Evolutionary conservation across 108 stramenopile species (phyloP), one percentile per base, ranked within the genome.

Genomic region (Nitzschia sp.): DNA sequence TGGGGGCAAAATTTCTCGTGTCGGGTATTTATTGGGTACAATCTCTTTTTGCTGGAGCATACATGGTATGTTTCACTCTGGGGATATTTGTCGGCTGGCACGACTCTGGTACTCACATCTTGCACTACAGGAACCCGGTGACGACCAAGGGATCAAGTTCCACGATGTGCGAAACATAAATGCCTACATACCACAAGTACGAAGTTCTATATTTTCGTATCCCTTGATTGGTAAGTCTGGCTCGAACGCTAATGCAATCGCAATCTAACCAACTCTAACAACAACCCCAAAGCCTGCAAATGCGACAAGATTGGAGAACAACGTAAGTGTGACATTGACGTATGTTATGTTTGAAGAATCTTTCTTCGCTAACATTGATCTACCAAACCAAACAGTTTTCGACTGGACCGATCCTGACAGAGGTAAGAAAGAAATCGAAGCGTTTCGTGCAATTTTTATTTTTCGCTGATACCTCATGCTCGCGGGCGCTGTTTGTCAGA

Each of bases 151-250:
- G 0, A 86, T 88, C 32, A 57, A 67, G 33, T 94, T 88, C 54
- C 82, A 81, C 51, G 76, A 85, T 35, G 85, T 85, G 6, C 53
- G 34, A 4, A 66, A 75, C 42, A 84, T 83, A 28, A 46, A 42
- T 23, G 73, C 85, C 9, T 95, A 89, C 62, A 71, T 92, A 48
- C 93, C 93, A 1, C 93, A 92, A 69, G 84, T 91, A 0, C 26
- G 35, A 11, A 85, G 79, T 24, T 59, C 57, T 2, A 65, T 78
- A n/a, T 92, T 85, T 59, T 75, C 93, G 0, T 88, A 90, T 66
- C 93, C 93, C 0, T 49, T 95, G 49, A 68, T 95, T 38, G 89
- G n/a, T n/a, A n/a, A n/a, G n/a, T n/a, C n/a, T n/a, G n/a, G n/a
- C n/a, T n/a, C n/a, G n/a, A n/a, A n/a, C n/a, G n/a, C n/a, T n/a